Base-by-base conservation (phyloP, 495 filamentous ascomycete genomes). In the Neurospora sp. region DNA sequence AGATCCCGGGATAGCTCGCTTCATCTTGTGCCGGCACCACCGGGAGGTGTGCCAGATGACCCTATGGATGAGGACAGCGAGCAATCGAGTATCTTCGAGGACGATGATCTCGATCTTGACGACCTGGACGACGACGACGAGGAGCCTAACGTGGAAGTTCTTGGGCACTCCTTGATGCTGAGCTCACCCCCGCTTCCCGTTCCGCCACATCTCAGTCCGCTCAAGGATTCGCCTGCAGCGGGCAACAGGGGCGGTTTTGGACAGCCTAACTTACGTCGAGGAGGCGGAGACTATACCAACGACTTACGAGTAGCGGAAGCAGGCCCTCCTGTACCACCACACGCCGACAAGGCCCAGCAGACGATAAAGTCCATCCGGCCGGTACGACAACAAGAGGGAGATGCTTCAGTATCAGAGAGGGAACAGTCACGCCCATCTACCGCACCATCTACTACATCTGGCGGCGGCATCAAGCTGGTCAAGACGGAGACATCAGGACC, bases 11-110 rank as follows among this genome's bases (percentile, higher is more conserved):
- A 65, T 9, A 35, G 79, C 38, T 77, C 78, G 0, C 69, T 85
- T 38, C 78, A 80, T 31, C 72, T 85, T 10, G 75, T 83, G 4
- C 78, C 83, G 1, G 76, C 79, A 27, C 75, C 78, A 0, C 74
- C 78, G 20, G 81, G 79, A 27, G 77, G 72, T 12, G 75, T 79
- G 41, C 76, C 68, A 18, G 78, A 82, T 22, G 79, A 83, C 12
- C 76, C 79, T 27, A 65, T 65, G 53, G 53, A 65, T 20, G 78
- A 81, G n/a, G 79, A 83, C 40, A 81, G 79, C n/a, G 83, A 82
- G 41, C 81, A 81, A 6, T 82, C 83, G 8, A 85, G 84, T 53
- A 87, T 88, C 53, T 82, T 86, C 59, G 83, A 88, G 69, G 88
- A 89, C 72, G 80, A 84, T n/a, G 82, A 86, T 40, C 83, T 85